Conservation (phyloP, 352 stramenopile genomes). For the Saprolegnia parasitica region DNA sequence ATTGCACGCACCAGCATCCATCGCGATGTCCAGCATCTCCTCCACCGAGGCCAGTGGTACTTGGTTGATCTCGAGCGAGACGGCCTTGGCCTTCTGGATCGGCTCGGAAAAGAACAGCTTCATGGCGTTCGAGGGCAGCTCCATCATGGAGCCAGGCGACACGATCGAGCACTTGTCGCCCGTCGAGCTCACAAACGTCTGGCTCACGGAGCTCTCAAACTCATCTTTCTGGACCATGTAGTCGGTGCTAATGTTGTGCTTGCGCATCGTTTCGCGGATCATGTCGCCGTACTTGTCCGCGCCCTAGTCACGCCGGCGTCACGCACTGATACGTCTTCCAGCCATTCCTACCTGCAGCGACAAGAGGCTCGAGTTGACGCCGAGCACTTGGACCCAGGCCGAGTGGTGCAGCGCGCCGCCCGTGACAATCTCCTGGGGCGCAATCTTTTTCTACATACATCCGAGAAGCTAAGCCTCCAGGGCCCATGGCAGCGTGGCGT, state of each 20-base stretch:
- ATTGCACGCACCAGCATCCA: not conserved
- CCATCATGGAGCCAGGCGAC: conserved; percentile 26
- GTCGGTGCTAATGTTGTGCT: conserved; percentile 28
- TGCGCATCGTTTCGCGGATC: conserved; percentile 25
- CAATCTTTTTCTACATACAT: conserved; percentile 14
- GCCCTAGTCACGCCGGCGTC: not conserved
- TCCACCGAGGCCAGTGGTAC: conserved; percentile 15
- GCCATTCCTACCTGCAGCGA: conserved; percentile 19
- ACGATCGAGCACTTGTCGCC: conserved; percentile 26
- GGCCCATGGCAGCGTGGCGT: not conserved
- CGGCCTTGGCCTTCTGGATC: conserved; percentile 24
- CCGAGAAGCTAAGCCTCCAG: not conserved
- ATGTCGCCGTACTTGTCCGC: conserved; percentile 29
- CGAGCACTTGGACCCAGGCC: conserved; percentile 25
- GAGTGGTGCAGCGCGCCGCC: conserved; percentile 25
- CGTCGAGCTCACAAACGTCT: conserved; percentile 19
- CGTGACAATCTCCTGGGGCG: conserved; percentile 21
- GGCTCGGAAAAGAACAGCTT: conserved; percentile 28
- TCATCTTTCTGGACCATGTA: conserved; percentile 28
- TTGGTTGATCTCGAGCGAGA: conserved; percentile 23
- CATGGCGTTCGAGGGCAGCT: conserved; percentile 19
- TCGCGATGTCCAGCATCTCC: conserved; percentile 21
- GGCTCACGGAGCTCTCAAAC: conserved; percentile 21
- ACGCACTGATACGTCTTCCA: not conserved
- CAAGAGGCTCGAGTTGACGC: conserved; percentile 23